Evolutionary conservation across 192 early-diverging fungal species (phyloP).

Genomic region (Coemansia sp.): DNA sequence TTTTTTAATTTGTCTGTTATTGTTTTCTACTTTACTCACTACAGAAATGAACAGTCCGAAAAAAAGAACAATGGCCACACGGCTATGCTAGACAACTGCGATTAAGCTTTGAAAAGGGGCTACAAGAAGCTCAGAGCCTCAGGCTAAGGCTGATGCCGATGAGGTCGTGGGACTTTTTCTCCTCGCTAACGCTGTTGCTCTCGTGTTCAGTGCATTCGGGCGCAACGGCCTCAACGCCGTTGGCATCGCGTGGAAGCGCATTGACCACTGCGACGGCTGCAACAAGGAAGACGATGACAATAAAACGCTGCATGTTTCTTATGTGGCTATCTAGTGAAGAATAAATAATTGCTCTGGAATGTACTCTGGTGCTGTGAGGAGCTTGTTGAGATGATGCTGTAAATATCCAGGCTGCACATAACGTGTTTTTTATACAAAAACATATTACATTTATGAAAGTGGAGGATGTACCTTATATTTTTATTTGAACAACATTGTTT

Average conservation of each 20-base stretch:
- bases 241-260: not conserved
- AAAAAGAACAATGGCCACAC: too few relatives aligned
- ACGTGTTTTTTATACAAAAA: not conserved
- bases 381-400: not conserved
- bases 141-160: slow-evolving; percentile 8
- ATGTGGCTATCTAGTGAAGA: not conserved
- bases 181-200: not conserved
- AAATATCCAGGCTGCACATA: not conserved
- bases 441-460: not conserved
- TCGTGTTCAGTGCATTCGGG: slow-evolving; percentile 2
- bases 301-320: not conserved
- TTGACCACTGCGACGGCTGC: not conserved
- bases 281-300: not conserved
- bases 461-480: too few relatives aligned
- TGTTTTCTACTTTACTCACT: not conserved
- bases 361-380: not conserved
- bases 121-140: not conserved
- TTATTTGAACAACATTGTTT: not conserved
- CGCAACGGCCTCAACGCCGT: not conserved
- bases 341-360: not conserved
- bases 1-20: not conserved
- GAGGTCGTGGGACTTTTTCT: not conserved
- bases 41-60: too few relatives aligned
- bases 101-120: too few relatives aligned
- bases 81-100: too few relatives aligned